These are phyloP conservation scores for Kalaharituber pfeilii DNA, from an alignment of 2,329 filamentous ascomycete genomes.

Conservation along the genomic window DNA sequence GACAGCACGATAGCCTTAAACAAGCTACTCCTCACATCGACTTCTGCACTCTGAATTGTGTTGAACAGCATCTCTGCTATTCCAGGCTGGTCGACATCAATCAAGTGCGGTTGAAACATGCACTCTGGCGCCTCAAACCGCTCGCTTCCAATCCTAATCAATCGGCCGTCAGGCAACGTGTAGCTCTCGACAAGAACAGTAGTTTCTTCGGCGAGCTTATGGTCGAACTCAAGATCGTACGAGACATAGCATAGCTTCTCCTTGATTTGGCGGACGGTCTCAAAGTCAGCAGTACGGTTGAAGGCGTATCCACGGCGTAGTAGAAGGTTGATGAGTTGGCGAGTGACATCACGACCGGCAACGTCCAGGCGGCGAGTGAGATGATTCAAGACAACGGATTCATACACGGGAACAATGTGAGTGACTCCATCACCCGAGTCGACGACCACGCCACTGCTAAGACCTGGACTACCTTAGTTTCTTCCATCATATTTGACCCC, in stretches of 20 bases:
- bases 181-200: slow-evolving; percentile 96
- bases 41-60: slow-evolving; percentile 89
- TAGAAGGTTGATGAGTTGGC: slow-evolving; percentile 88
- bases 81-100: slow-evolving; percentile 92
- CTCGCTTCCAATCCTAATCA: slow-evolving; percentile 91
- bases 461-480: slow-evolving; percentile 35
- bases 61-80: slow-evolving; percentile 98
- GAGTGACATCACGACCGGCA: slow-evolving; percentile 91
- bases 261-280: slow-evolving; percentile 97
- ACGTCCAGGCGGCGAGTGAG: slow-evolving; percentile 87
- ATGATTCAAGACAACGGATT: slow-evolving; percentile 94
- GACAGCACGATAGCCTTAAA: slow-evolving; percentile 97
- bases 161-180: slow-evolving; percentile 86
- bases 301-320: slow-evolving; percentile 87
- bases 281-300: slow-evolving; percentile 96
- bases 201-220: slow-evolving; percentile 89
- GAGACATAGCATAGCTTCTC: slow-evolving; percentile 99
- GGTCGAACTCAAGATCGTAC: slow-evolving; percentile 92
- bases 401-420: slow-evolving; percentile 96
- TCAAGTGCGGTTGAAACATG: slow-evolving; percentile 93
- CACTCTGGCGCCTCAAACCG: slow-evolving; percentile 96
- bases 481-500: slow-evolving; percentile 1
- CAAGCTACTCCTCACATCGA: slow-evolving; percentile 80
- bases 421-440: slow-evolving; percentile 97
- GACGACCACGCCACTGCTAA: slow-evolving; percentile 89